phyloP scores from a whole-genome alignment of 352 stramenopile genomes.

The Globisporangium spinosum region DNA sequence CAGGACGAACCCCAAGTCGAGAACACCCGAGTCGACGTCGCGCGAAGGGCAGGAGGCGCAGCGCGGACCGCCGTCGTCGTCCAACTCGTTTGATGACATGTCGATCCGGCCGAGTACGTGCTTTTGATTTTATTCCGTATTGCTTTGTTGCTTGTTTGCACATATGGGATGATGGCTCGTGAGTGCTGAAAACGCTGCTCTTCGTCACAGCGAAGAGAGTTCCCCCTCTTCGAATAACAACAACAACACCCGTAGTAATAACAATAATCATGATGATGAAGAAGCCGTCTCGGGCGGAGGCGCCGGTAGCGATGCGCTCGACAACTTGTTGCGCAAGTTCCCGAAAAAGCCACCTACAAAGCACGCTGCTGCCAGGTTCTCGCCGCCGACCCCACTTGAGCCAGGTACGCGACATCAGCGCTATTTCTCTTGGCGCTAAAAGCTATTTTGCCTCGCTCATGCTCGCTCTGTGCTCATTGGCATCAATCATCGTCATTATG shows the following conservation, averaged over 20 bases:
- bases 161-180: conserved; percentile 21
- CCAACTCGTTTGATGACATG: conserved; percentile 37
- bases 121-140: neutral
- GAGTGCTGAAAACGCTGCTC: conserved; percentile 20
- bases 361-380: conserved; percentile 9
- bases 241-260: conserved; percentile 32
- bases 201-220: conserved; percentile 19
- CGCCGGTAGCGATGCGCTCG: conserved; percentile 40
- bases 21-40: conserved; percentile 30
- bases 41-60: conserved; percentile 46
- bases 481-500: neutral
- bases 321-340: conserved; percentile 61
- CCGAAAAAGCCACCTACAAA: conserved; percentile 43
- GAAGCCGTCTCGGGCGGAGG: conserved; percentile 21
- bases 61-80: conserved; percentile 7
- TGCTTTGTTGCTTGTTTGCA: neutral
- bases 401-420: conserved; percentile 33
- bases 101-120: conserved; percentile 43
- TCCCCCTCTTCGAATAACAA: conserved; percentile 18
- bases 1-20: conserved; percentile 45
- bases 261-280: conserved; percentile 48
- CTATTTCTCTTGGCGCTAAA: neutral
- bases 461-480: conserved; percentile 24
- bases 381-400: conserved; percentile 30
- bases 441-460: neutral